These are phyloP conservation scores for Russula ochroleuca DNA, from an alignment of 768 basidiomycete species.

Conservation along the genomic window DNA sequence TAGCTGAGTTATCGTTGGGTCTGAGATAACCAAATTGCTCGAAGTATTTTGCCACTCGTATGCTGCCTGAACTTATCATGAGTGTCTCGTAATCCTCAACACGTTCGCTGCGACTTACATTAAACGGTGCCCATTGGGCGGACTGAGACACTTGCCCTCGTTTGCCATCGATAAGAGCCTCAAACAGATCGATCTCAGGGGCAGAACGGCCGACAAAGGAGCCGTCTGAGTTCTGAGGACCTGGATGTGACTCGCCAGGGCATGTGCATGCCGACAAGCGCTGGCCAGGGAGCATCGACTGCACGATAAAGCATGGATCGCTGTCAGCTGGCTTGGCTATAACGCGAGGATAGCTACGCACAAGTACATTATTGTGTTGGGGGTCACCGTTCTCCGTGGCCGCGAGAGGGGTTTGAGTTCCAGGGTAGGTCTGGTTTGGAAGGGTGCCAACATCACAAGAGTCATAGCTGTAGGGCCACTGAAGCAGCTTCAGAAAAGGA, in stretches of 20 bases:
- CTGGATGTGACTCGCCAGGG: conserved; percentile 78
- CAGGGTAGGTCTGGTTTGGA: conserved; percentile 71
- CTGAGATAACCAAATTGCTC: conserved; percentile 51
- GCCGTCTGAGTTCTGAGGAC: conserved; percentile 73
- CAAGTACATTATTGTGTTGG: conserved; percentile 42
- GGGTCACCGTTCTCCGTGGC: conserved; percentile 58
- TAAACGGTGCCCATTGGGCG: conserved; percentile 68
- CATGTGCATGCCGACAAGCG: conserved; percentile 88
- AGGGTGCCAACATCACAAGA: conserved; percentile 61
- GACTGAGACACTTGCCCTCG: conserved; percentile 74
- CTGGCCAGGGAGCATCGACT: conserved; percentile 77
- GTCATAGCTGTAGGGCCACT: conserved; percentile 85
- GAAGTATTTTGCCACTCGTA: conserved; percentile 67
- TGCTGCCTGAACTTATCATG: conserved; percentile 50
- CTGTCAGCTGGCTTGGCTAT: not conserved
- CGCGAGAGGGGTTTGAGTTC: conserved; percentile 58
- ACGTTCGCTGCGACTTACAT: conserved; percentile 5
- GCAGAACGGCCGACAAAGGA: conserved; percentile 72
- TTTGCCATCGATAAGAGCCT: conserved; percentile 59
- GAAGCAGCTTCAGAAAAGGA: conserved; percentile 14
- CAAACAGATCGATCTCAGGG: conserved; percentile 89
- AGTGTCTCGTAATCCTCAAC: not conserved
- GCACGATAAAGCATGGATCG: not conserved
- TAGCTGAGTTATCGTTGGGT: conserved; percentile 50
- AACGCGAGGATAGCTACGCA: conserved; percentile 55